Evolutionary conservation across 2,329 filamentous ascomycete species (phyloP), one percentile per base, ranked within the genome.

Genomic region (Nannizzia gypsea): DNA sequence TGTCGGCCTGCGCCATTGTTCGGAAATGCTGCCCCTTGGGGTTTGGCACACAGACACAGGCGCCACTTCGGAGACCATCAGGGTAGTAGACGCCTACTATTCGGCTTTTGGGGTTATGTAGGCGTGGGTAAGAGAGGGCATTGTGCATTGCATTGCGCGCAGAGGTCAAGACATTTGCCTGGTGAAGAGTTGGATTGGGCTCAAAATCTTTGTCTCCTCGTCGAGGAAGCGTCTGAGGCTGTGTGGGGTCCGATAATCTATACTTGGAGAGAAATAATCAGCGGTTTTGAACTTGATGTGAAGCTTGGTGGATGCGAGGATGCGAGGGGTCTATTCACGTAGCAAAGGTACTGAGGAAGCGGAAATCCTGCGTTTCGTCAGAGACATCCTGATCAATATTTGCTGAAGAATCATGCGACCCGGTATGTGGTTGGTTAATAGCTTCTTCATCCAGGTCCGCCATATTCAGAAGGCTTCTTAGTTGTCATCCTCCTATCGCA

Each of bases 161-260:
- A 54, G 88, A 83, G 68, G 90, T 87, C 57, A 99, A 84, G 6
- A 86, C 83, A 60, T 82, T 80, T 64, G 86, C 84, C 73, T 99
- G 93, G 34, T 88, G 83, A 34, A 83, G 82, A 1, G 93, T 97
- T 55, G 89, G 88, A 74, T 97, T 90, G 28, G 88, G 86, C 75
- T 97, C 93, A 72, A 96, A 99, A 76, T 99, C 93, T 73, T 99
- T 99, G 72, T 95, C 90, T 62, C 93, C 93, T 64, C 90, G 89
- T 65, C 92, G 90, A 38, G 95, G 90, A 9, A 91, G 81, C 66
- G 84, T 66, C 15, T 71, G 63, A n/a, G 62, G 56, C 60, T 72
- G 66, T 28, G 67, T 65, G 26, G 67, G 63, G 42, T 73, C 72
- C 55, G 71, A 65, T 48, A 72, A 64, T 34, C 72, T 74, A 59